Base-by-base conservation (phyloP, 805 yeast genomes). In the Saccharomycodes ludwigii region DNA sequence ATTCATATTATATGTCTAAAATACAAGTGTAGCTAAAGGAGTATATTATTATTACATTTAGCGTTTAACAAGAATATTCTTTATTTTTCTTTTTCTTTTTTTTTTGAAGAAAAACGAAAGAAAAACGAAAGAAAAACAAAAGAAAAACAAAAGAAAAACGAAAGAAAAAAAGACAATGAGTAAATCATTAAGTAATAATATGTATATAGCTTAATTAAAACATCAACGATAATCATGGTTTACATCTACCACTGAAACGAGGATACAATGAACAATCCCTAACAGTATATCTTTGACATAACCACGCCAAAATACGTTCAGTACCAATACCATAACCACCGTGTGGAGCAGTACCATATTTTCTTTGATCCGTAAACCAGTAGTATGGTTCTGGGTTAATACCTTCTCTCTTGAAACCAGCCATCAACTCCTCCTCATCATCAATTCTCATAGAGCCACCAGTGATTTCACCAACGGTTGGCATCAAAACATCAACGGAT, bases 291-390 rank as follows among this genome's bases (percentile, higher is more conserved):
- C 98, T 72, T 72, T 86, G 78, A 66, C 95, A 85, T 54, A 91
- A 70, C 98, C 98, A 91, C 24, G 98, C 98, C 46, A 91, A 69
- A 51, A 91, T 83, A 64, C 99, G 80, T 66, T 91, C 99, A 21
- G 95, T 84, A 44, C 99, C 99, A 43, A 91, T 63, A 51, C 99
- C 99, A 64, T 91, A 91, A 45, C 99, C 99, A 59, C 99, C 99
- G 55, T 91, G 98, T 24, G 96, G 96, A 62, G 83, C 81, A 9
- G 96, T 79, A 58, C 99, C 99, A 63, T 91, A 91, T 62, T 80
- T 78, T 63, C 98, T 76, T 64, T 80, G 88, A 56, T 91, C 98
- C 37, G 73, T 73, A 63, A 82, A 93, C 96, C 96, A 91, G 69
- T 88, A 86, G 72, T 91, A 91, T 21, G 88, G 67, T 15, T 65